Evolutionary conservation across 1,284 basidiomycete species (phyloP).

Genomic region (Marasmius sp.): DNA sequence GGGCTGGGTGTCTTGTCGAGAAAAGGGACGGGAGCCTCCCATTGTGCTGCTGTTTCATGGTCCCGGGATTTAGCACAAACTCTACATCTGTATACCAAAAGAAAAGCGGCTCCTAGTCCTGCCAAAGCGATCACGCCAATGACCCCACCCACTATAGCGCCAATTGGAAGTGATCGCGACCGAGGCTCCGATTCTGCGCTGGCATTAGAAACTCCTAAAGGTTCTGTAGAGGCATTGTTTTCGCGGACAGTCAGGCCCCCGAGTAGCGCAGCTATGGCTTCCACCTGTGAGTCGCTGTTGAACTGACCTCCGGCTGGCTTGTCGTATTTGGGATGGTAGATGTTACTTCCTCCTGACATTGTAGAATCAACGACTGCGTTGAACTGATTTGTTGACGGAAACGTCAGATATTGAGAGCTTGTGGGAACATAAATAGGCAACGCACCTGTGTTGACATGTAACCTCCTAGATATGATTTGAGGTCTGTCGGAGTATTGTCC

Average conservation of each 20-base stretch:
- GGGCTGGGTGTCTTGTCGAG: no score
- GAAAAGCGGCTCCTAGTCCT: no score
- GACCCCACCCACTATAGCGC: not conserved
- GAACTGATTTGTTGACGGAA: slow-evolving; percentile 12
- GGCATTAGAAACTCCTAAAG: not conserved
- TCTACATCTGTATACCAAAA: no score
- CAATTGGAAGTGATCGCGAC: not conserved
- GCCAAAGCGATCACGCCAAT: not conserved
- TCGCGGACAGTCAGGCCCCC: not conserved
- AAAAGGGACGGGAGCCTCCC: no score
- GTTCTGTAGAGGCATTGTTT: not conserved
- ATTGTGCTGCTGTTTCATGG: no score
- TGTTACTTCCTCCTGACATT: not conserved
- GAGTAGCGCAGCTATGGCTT: not conserved
- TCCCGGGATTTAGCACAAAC: no score
- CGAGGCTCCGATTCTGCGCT: not conserved
- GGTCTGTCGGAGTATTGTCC: no score
- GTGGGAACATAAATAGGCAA: not conserved
- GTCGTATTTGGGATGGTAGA: not conserved
- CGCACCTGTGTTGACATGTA: not conserved
- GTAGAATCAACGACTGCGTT: not conserved
- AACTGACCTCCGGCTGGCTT: not conserved
- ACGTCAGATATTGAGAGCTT: not conserved
- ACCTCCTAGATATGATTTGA: no score
- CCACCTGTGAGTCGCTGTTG: not conserved